These are phyloP conservation scores for Pythium monospermum DNA, from an alignment of 352 stramenopile species.

Conservation along the genomic window DNA sequence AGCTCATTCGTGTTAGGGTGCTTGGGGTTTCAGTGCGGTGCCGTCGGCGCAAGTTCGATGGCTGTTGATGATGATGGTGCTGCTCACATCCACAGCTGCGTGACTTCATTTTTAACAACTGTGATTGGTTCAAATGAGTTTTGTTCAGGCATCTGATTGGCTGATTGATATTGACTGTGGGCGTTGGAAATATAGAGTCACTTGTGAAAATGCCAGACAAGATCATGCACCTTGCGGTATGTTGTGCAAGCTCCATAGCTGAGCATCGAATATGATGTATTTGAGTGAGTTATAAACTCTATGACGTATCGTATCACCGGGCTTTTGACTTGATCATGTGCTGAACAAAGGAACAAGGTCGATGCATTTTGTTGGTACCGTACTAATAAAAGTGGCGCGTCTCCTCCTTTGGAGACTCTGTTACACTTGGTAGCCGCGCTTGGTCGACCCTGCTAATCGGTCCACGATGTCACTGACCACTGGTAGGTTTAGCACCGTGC, in stretches of 20 bases:
- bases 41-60: constrained; percentile 6
- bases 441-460: constrained; percentile 73
- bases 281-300: no score
- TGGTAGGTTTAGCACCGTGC: constrained; percentile 82
- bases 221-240: no score
- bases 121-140: constrained; percentile 10
- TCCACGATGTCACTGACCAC: constrained; percentile 80
- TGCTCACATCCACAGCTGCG: constrained; percentile 4
- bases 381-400: neutral
- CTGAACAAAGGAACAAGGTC: no score
- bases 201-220: no score
- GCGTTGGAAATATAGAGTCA: constrained; percentile 3
- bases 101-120: neutral
- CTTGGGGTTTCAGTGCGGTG: neutral
- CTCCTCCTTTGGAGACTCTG: neutral
- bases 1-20: constrained; percentile 37
- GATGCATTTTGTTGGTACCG: neutral
- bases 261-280: neutral
- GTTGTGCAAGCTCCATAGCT: no score
- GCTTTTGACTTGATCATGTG: no score
- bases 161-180: neutral
- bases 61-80: neutral
- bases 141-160: neutral
- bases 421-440: constrained; percentile 86
- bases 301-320: no score